Evolutionary conservation across 2,329 filamentous ascomycete species (phyloP), one percentile per base, ranked within the genome.

Genomic region (Claviceps purpurea): DNA sequence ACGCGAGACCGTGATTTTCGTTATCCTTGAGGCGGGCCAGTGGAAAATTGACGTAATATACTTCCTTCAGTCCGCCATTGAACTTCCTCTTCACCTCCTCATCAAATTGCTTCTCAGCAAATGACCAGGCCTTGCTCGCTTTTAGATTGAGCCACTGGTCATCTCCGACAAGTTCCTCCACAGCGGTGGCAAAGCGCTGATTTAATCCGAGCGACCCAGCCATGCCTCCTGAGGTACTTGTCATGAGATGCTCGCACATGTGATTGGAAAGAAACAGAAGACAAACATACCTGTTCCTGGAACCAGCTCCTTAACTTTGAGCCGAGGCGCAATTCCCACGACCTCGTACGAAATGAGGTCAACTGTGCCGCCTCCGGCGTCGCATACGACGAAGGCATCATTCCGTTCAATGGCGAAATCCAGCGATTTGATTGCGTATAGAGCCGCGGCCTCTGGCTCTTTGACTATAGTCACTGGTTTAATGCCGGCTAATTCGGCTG

Each of bases 261-360:
- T 30, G 6, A 11, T 14, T 7, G n/a, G 5, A 6, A 6, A 14
- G 5, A n/a, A n/a, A 20, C 24, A 20, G 3, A 3, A 16, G 4
- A 1, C 1, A 16, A 14, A 30, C 49, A 22, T 52, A 59, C 60
- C 60, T 49, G 51, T 57, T 4, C 61, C 60, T 0, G 58, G 59
- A 10, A 63, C 58, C 0, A 62, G 18, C 47, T 64, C 61, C 10
- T 54, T 60, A 0, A 61, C 22, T n/a, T 58, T 20, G 0, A 62
- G 52, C 2, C 5, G 54, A 1, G 61, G 61, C 3, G 11, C 4
- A 18, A 30, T 26, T 6, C 38, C 11, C 20, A 50, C 67, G 40
- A 78, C 68, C 51, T 72, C 70, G 55, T 78, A 78, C 11, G 72
- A 73, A 50, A 78, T 77, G 16, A 78, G 62, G 58, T 78, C 75